Conservation (phyloP, 768 basidiomycete species). For the Tricholoma sp. region DNA sequence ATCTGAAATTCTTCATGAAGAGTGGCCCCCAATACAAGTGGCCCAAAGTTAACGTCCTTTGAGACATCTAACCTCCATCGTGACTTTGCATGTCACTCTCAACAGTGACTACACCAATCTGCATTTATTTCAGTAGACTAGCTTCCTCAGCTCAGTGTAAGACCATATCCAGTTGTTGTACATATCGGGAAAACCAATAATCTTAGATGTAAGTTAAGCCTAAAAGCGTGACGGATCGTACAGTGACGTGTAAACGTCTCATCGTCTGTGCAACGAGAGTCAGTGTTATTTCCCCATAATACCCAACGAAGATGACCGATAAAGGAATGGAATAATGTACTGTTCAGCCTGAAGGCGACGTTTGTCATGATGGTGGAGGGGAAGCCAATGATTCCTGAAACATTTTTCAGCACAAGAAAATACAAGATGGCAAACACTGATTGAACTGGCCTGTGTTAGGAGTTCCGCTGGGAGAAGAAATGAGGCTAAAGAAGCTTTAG, state of each 20-base stretch:
- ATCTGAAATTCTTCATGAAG: constrained; percentile 16
- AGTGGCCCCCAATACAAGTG: constrained; percentile 50
- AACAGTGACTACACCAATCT: constrained; percentile 17
- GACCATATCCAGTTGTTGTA: background rate
- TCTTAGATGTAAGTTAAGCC: background rate
- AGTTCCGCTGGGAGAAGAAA: constrained; percentile 41
- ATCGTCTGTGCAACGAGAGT: background rate
- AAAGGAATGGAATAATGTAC: constrained; percentile 3
- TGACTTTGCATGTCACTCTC: constrained; percentile 19
- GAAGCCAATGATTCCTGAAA: constrained; percentile 60
- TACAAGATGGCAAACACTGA: background rate
- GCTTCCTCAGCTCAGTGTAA: constrained; percentile 18
- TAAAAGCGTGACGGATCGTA: constrained; percentile 4
- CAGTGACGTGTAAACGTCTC: constrained; percentile 2
- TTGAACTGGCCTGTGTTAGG: constrained; percentile 50
- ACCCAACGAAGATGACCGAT: constrained; percentile 4
- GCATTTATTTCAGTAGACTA: constrained; percentile 1
- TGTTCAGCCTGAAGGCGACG: background rate
- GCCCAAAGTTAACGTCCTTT: constrained; percentile 44
- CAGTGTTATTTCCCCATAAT: constrained; percentile 3
- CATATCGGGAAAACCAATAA: background rate
- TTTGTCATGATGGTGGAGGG: constrained; percentile 50
- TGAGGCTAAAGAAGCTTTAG: constrained; percentile 3
- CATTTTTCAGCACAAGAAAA: background rate
- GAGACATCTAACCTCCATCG: constrained; percentile 3